Evolutionary conservation across 2,329 filamentous ascomycete species (phyloP).

Genomic region (Tolypocladium cylindrosporum): DNA sequence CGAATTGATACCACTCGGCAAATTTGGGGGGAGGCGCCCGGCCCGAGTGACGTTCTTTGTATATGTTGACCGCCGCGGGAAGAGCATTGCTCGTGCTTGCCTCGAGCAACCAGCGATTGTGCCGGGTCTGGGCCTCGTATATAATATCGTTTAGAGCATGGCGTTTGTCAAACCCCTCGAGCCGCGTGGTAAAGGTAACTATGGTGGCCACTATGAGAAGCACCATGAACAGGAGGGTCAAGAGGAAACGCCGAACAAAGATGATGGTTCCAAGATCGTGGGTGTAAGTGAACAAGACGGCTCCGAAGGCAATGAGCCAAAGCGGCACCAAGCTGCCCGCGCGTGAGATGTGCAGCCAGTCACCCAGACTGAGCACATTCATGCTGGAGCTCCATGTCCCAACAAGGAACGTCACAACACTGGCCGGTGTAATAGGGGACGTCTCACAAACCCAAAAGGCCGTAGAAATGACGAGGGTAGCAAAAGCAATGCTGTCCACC

Average conservation of each 20-base stretch:
- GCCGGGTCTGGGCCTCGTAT: slow-evolving; percentile 34
- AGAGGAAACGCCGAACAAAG: slow-evolving; percentile 28
- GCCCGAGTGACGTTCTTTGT: slow-evolving; percentile 44
- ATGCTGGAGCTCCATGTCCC: slow-evolving; percentile 26
- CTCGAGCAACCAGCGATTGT: slow-evolving; percentile 38
- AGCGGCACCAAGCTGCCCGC: slow-evolving; percentile 26
- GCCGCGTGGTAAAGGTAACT: slow-evolving; percentile 21
- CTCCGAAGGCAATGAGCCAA: slow-evolving; percentile 28
- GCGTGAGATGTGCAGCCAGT: slow-evolving; percentile 33
- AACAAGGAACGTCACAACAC: slow-evolving; percentile 31
- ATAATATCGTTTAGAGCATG: slow-evolving; percentile 41
- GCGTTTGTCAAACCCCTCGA: slow-evolving; percentile 16
- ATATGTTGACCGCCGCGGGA: slow-evolving; percentile 35
- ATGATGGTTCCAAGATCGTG: slow-evolving; percentile 33
- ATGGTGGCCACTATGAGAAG: slow-evolving; percentile 27
- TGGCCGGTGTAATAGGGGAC: slow-evolving; percentile 30
- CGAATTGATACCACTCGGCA: slow-evolving; percentile 75
- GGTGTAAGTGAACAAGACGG: slow-evolving; percentile 31
- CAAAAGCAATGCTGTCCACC: slow-evolving; percentile 35
- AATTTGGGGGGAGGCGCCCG: slow-evolving; percentile 72
- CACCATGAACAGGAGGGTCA: slow-evolving; percentile 27
- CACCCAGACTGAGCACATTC: slow-evolving; percentile 27
- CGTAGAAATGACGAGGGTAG: slow-evolving; percentile 32
- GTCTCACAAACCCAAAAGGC: slow-evolving; percentile 37
- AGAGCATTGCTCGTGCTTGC: slow-evolving; percentile 37